Base-by-base conservation (phyloP, 495 filamentous ascomycete genomes). In the Aspergillus diversus region DNA sequence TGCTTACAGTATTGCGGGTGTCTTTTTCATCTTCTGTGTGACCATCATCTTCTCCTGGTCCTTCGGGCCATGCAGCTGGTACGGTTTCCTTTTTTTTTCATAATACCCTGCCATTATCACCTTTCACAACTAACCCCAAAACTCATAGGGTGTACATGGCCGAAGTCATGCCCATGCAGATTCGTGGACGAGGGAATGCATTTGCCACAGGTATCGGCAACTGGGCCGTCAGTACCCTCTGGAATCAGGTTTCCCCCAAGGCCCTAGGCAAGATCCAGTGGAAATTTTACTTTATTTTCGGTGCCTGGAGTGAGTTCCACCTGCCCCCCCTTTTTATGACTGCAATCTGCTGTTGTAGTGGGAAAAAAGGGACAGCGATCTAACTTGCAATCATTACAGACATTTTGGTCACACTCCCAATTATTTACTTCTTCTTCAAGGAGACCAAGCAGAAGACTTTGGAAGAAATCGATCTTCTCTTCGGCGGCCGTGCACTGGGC, bases 381-480 rank as follows among this genome's bases (percentile, higher is more conserved):
- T 15, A 11, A 7, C 8, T 58, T 66, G 66, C 52, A 32, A 21
- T 15, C 2, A 46, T 32, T 56, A 34, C 65, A 74, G 76, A 79
- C 67, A 53, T 75, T 8, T 69, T 63, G 39, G 55, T 79, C 61
- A 62, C 73, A 11, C 49, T 77, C 48, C 73, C 73, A 0, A 73
- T 78, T 0, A 75, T 87, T 8, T 84, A 77, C 65, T 78, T 86
- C 68, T 73, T 83, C 39, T 85, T 85, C 67, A 79, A 78, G 50
- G 83, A 87, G 67, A 86, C 83, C 0, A 86, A 83, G 54, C 78
- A 81, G 55, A 73, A 86, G 42, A 77, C 77, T 0, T 69, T 87
- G 2, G 84, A 87, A 61, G 83, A 84, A 57, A 86, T 86, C 61
- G 83, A 87, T 73, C 53, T 83, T 16, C 66, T 85, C 35, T 84